Evolutionary conservation across 768 basidiomycete species (phyloP), one percentile per base, ranked within the genome.

Genomic region (Podaxis mareebaensis): DNA sequence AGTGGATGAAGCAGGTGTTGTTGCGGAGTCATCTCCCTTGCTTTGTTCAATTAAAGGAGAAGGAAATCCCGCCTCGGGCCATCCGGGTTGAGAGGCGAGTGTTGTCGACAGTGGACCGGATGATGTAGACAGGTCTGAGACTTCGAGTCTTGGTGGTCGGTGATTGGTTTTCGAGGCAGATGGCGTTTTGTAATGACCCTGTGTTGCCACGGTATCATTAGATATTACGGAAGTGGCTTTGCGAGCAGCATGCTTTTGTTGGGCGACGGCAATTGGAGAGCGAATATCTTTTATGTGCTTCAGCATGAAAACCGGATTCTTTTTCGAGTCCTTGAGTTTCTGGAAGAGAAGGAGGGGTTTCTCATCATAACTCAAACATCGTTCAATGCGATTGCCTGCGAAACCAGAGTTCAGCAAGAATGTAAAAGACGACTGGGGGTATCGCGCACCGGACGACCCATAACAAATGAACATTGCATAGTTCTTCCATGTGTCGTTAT

Each of bases 391-490:
- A 69, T 87, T 88, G 63, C 86, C 88, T 91, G 65, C 39, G 57
- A 57, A 48, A 52, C 44, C 46, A 46, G 30, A 17, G 60, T 38
- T 33, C 33, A 20, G 48, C 20, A 17, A 53, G 7, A 3, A 39
- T 6, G 10, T n/a, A 36, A 42, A 11, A 38, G 28, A 64, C 60
- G 70, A 52, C 39, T 13, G 12, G n/a, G 20, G 20, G 46, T 11
- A 30, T 33, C 36, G 71, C 85, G 68, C 71, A 95, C 96, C 94
- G 58, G 95, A 81, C 58, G 90, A 89, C 11, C 96, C 96, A 74
- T 96, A 98, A 69, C 96, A 99, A 65, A 99, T 99, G 77, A 99
- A 99, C 90, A 99, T 92, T 30, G 97, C 97, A 78, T 99, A 99
- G 70, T 95, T 93, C 79, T 95, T 91, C 97, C 97, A 99, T 74